phyloP scores from a whole-genome alignment of 2,329 filamentous ascomycete genomes.

The Paracamarosporium sp. region DNA sequence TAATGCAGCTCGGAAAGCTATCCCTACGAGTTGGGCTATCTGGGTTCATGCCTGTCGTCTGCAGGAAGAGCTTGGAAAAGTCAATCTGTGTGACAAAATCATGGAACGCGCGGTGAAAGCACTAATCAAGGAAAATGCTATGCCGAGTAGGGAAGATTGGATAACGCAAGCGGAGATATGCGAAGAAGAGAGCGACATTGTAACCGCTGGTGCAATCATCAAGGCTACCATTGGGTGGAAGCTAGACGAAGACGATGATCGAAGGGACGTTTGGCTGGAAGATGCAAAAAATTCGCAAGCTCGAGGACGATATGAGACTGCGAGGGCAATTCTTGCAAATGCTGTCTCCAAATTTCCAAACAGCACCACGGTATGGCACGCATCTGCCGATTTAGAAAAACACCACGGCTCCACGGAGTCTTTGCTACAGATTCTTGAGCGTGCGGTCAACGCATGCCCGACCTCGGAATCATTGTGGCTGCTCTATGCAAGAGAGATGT shows the following conservation, averaged over 20 bases:
- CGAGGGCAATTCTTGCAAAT: constrained; percentile 91
- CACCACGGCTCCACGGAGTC: constrained; percentile 85
- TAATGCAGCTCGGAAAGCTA: constrained; percentile 91
- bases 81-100: constrained; percentile 76
- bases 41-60: constrained; percentile 95
- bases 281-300: constrained; percentile 85
- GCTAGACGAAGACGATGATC: constrained; percentile 93
- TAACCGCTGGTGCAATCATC: constrained; percentile 89
- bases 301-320: constrained; percentile 85
- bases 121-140: constrained; percentile 87
- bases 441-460: constrained; percentile 91
- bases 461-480: constrained; percentile 93
- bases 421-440: constrained; percentile 85
- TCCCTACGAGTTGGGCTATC: constrained; percentile 91
- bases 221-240: constrained; percentile 92
- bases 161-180: constrained; percentile 93
- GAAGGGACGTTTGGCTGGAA: constrained; percentile 94
- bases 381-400: constrained; percentile 88
- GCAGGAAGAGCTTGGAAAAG: constrained; percentile 87
- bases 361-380: constrained; percentile 87
- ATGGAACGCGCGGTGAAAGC: constrained; percentile 94
- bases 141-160: constrained; percentile 98
- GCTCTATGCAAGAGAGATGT: constrained; percentile 93
- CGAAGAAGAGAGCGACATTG: constrained; percentile 85
- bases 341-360: constrained; percentile 88